A percentile compares a stretch with the other conserved stretches of the same genome.
Evolutionary conservation across 1,284 basidiomycete genomes (phyloP).

Genomic region (Vanrija sp.): DNA sequence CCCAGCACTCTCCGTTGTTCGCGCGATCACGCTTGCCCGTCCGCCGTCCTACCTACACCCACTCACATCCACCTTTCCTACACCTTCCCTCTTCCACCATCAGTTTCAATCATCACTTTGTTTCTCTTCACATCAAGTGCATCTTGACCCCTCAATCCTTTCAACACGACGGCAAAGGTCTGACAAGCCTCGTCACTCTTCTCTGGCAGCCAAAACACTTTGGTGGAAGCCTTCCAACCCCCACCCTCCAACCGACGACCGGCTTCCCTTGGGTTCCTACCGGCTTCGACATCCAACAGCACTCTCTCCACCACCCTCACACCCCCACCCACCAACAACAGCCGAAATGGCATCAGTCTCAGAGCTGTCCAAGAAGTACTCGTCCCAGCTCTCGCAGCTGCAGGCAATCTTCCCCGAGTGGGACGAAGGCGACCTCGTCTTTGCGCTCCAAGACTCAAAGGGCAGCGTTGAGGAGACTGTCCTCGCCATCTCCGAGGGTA

Average conservation of each 20-base stretch:
- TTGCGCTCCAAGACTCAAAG: conserved; percentile 46
- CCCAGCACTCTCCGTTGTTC: no score
- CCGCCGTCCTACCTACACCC: no score
- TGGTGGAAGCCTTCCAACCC: background rate
- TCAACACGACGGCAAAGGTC: no score
- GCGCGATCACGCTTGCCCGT: no score
- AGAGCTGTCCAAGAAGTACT: conserved; percentile 42
- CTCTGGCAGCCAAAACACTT: no score
- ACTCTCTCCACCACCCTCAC: background rate
- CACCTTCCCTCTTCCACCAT: background rate
- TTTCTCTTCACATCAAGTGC: no score
- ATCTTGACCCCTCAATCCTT: no score
- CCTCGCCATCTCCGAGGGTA: conserved; percentile 48
- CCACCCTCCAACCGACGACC: background rate
- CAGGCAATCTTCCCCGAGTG: conserved; percentile 48
- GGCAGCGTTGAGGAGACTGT: conserved; percentile 48
- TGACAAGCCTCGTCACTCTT: no score
- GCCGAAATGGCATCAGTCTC: conserved; percentile 38
- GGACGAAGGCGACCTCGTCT: conserved; percentile 45
- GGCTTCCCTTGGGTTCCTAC: no score
- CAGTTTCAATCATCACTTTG: background rate
- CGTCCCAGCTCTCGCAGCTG: conserved; percentile 41
- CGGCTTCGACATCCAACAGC: background rate
- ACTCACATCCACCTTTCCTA: background rate
- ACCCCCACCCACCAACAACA: background rate